Evolutionary conservation across 1,284 basidiomycete species (phyloP), one percentile per base, ranked within the genome.

Genomic region (Boletus semigastroideus): DNA sequence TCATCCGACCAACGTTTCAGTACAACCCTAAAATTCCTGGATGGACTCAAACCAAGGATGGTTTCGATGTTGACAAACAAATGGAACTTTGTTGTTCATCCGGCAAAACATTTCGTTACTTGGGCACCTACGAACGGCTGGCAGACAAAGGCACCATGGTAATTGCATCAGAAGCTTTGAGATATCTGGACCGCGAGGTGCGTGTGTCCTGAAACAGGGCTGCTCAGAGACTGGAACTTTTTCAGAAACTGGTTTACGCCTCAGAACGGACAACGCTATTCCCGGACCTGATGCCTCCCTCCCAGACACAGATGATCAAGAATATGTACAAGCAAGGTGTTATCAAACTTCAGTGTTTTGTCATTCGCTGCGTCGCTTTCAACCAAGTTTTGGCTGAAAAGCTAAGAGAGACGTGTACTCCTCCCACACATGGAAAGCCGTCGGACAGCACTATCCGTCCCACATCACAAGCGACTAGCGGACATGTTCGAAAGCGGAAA

Each of bases 241-340:
- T 30, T 8, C 46, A 67, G 61, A 64, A 51, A 56, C 16, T 64
- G 41, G 17, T 51, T 19, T 39, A 52, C 12, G 36, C 43, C 37
- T 52, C 60, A 20, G 17, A 39, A 36, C 7, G 31, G n/a, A 68
- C 66, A 3, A 59, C 52, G 34, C 40, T 59, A 4, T 62, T 59
- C 46, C 52, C 48, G n/a, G 54, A 69, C 41, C 48, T 65, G 22
- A 36, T 71, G 19, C 53, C 65, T 20, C 58, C 66, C 7, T 57
- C 51, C n/a, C 67, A 66, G 17, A 46, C 42, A 31, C 53, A 49
- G 34, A 68, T 68, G 67, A 61, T 64, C 31, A 49, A 44, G 14
- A 57, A 59, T 17, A 69, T 70, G 65, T 66, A 63, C 43, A 53
- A 46, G 44, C 48, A 59, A 20, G 68, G 65, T 10, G 51, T 69